Conservation (phyloP, 805 yeast genomes). For the Metschnikowia proteae region DNA sequence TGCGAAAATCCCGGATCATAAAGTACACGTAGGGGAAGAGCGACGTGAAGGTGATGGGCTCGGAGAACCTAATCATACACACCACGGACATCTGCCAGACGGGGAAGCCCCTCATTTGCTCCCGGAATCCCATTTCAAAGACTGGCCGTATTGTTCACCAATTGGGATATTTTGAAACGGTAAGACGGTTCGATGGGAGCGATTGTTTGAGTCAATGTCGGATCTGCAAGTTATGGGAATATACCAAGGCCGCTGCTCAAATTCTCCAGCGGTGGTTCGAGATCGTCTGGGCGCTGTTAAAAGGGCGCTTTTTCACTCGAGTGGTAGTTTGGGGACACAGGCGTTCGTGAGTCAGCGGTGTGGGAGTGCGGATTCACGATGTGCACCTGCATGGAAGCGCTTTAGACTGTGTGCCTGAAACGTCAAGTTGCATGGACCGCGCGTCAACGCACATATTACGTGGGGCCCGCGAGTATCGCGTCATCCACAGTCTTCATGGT, state of each 20-base stretch:
- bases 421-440: neutral
- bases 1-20: conserved; percentile 19
- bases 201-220: too few relatives aligned
- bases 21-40: conserved; percentile 20
- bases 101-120: conserved; percentile 19
- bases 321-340: neutral
- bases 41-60: conserved; percentile 21
- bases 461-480: neutral
- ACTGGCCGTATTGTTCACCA: too few relatives aligned
- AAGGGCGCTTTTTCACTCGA: neutral
- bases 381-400: neutral
- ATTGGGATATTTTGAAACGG: too few relatives aligned
- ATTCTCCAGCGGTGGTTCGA: too few relatives aligned
- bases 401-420: neutral
- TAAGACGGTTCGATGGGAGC: too few relatives aligned
- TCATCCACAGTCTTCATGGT: neutral
- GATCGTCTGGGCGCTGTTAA: neutral
- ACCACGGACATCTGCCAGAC: conserved; percentile 20
- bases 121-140: conserved; percentile 5
- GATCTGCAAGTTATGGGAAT: too few relatives aligned
- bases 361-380: neutral
- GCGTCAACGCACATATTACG: neutral
- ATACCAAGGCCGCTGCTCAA: too few relatives aligned
- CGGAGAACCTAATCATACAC: conserved; percentile 18
- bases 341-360: neutral